These are phyloP conservation scores for Blastobotrys capitulatus DNA, from an alignment of 1,139 yeast species.

Conservation along the genomic window DNA sequence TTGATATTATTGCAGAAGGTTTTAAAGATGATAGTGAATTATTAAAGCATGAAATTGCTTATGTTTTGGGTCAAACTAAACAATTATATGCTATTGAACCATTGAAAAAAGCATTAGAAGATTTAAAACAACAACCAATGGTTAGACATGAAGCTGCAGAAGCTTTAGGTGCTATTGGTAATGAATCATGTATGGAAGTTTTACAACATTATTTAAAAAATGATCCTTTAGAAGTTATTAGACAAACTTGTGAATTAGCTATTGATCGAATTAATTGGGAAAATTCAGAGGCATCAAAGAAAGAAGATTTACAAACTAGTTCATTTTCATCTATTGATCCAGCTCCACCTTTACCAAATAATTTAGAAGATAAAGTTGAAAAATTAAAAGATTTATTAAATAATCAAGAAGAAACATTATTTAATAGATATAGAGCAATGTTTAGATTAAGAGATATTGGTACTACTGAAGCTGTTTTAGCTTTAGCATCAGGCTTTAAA, in stretches of 20 bases:
- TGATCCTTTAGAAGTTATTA: slow-evolving; percentile 82
- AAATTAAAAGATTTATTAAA: slow-evolving; percentile 65
- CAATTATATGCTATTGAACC: slow-evolving; percentile 72
- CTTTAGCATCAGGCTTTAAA: slow-evolving; percentile 81
- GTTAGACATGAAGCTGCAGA: slow-evolving; percentile 99
- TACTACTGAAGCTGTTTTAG: slow-evolving; percentile 85
- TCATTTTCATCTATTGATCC: slow-evolving; percentile 90
- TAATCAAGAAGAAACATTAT: slow-evolving; percentile 71
- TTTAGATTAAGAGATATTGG: slow-evolving; percentile 95
- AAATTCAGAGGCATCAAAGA: slow-evolving; percentile 54
- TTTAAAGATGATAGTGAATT: slow-evolving; percentile 84
- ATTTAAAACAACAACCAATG: slow-evolving; percentile 68
- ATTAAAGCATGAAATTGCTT: slow-evolving; percentile 95
- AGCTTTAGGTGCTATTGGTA: slow-evolving; percentile 95
- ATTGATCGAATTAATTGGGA: slow-evolving; percentile 94
- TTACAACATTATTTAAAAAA: slow-evolving; percentile 57
- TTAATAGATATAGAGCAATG: slow-evolving; percentile 97
- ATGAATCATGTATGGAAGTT: slow-evolving; percentile 62
- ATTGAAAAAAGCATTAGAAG: slow-evolving; percentile 65
- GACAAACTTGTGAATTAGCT: slow-evolving; percentile 97
- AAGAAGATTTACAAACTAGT: slow-evolving; percentile 69
- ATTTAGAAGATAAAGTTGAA: slow-evolving; percentile 43
- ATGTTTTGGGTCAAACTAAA: slow-evolving; percentile 95
- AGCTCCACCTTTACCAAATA: slow-evolving; percentile 85
- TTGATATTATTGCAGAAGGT: slow-evolving; percentile 74